Percentiles rank a stretch among this genome's conserved stretches.
Evolutionary conservation across 1,284 basidiomycete species (phyloP).

Genomic region (Rhodotorula sp.): DNA sequence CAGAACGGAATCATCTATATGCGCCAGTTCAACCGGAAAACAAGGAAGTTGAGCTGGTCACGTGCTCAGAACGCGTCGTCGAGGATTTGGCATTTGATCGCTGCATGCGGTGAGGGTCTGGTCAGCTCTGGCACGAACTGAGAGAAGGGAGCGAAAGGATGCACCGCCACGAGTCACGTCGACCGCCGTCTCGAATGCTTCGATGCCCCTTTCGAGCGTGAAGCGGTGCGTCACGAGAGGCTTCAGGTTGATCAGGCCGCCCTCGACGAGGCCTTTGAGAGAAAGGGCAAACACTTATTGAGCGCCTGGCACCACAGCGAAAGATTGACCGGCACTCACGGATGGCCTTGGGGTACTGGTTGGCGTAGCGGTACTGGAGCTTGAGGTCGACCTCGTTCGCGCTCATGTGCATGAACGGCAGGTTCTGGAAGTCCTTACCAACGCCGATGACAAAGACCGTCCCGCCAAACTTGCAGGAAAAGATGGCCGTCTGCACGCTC

Average conservation of each 20-base stretch:
- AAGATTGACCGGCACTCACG: constrained; percentile 6
- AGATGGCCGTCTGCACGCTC: constrained; percentile 79
- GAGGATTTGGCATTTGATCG: constrained; percentile 4
- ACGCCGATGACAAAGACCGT: constrained; percentile 55
- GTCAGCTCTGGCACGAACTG: no score
- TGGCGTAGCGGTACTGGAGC: constrained; percentile 40
- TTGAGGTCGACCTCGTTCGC: constrained; percentile 59
- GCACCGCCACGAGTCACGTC: constrained; percentile 56
- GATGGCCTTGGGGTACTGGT: constrained; percentile 32
- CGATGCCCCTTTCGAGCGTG: constrained; percentile 68
- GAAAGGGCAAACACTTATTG: neutral
- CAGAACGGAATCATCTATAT: no score
- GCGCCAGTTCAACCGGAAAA: no score
- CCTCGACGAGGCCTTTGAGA: constrained; percentile 62
- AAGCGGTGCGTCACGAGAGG: constrained; percentile 85
- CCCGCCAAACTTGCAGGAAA: constrained; percentile 44
- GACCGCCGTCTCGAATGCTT: constrained; percentile 76
- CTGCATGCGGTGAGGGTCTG: neutral
- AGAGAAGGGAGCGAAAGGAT: neutral
- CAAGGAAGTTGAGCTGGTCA: no score
- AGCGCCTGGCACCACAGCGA: neutral
- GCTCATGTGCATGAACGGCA: constrained; percentile 44
- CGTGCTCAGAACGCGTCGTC: neutral
- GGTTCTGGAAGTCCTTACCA: constrained; percentile 51
- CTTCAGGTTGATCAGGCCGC: constrained; percentile 80